Base-by-base conservation (phyloP, 2,329 filamentous ascomycete species). In the Penicillium polonicum region DNA sequence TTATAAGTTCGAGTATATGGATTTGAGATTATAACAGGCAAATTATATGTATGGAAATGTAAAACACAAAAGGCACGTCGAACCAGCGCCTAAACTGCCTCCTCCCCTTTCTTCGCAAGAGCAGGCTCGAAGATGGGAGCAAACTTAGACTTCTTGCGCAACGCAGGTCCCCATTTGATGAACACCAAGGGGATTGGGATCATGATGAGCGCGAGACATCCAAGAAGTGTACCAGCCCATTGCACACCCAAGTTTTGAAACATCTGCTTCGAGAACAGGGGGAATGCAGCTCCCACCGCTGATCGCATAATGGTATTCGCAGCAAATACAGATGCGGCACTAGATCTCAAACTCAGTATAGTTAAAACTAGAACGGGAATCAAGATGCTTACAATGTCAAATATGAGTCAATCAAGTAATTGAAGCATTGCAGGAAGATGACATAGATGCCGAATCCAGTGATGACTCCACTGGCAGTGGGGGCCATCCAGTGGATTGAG, bases 321-420 rank as follows among this genome's bases (percentile, higher is more conserved):
- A 21, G 75, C 73, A 35, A 75, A 71, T 3, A 72, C 68, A 35
- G 74, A 76, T 5, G 74, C 73, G 17, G 72, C 73, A 27, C 72
- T 76, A 55, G 35, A 23, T 17, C 12, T 23, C 4, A 9, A 17
- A 25, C 50, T 61, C 33, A 62, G 48, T 13, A 21, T 27, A 25
- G 13, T 8, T 7, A 7, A 33, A 7, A 1, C 4, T 7, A 9
- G 19, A 5, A 2, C 4, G 1, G 10, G 6, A n/a, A 17, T 3
- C 3, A 25, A 27, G 3, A n/a, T 0, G 68, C 74, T 69, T 60
- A 78, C 74, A 76, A 65, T 25, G 69, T 70, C 31, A 76, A 64
- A 60, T 76, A 77, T 1, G 73, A 71, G 41, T 77, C 75, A 25
- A 78, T 70, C 41, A 78, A 49, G 44, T 77, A 73, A 44, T 73